phyloP scores from a whole-genome alignment of 73 alveolate species.

The Paramecium sonneborni region DNA sequence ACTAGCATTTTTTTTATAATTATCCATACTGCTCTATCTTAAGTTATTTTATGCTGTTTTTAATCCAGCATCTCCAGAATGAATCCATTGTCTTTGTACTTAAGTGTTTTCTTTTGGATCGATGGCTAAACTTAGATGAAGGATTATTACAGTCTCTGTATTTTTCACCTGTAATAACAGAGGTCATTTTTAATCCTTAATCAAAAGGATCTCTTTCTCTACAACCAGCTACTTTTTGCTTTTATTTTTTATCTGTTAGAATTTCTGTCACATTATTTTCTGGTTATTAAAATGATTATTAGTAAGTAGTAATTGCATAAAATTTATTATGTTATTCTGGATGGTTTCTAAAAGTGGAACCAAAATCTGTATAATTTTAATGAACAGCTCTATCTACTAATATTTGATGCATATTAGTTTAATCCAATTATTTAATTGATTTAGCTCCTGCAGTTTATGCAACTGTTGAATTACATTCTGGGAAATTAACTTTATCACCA shows the following conservation, averaged over 20 bases:
- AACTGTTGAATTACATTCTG: slow-evolving; percentile 57
- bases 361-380: slow-evolving; percentile 33
- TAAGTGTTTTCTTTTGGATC: slow-evolving; percentile 46
- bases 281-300: slow-evolving; percentile 35
- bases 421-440: slow-evolving; percentile 28
- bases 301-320: slow-evolving; percentile 46
- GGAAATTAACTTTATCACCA: slow-evolving; percentile 7
- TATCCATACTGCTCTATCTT: background rate
- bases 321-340: slow-evolving; percentile 54
- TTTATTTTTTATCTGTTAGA: background rate
- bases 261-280: background rate
- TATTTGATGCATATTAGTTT: slow-evolving; percentile 42
- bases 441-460: slow-evolving; percentile 47
- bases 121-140: background rate
- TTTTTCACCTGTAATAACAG: slow-evolving; percentile 43
- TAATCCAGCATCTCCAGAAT: slow-evolving; percentile 41
- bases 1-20: background rate
- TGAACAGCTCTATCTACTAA: slow-evolving; percentile 43
- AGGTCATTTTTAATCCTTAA: slow-evolving; percentile 37
- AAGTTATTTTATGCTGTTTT: slow-evolving; percentile 12
- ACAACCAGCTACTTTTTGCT: background rate
- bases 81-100: slow-evolving; percentile 20
- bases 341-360: slow-evolving; percentile 21
- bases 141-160: background rate
- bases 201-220: slow-evolving; percentile 46